Percentiles rank a stretch among this genome's conserved stretches.
These are phyloP conservation scores for Silene coronaria DNA, from an alignment of 179 eudicot genomes.

Conservation along the genomic window DNA sequence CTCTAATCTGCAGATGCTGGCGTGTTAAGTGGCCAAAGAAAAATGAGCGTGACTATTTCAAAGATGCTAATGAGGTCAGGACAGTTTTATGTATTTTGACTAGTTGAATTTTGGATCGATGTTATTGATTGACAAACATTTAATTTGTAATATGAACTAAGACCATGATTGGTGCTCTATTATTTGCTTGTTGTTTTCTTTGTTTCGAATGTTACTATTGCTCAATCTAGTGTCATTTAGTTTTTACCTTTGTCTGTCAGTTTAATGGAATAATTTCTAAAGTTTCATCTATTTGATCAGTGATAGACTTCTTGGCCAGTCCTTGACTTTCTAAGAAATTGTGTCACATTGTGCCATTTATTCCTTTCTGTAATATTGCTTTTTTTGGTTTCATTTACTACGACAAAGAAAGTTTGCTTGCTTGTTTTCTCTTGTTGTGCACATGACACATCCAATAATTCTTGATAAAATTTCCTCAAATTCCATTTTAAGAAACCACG, in stretches of 20 bases:
- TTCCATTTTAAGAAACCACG: neutral
- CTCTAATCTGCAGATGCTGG: constrained; percentile 67
- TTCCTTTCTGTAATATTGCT: neutral
- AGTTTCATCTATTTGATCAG: neutral
- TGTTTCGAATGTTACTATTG: too few relatives aligned
- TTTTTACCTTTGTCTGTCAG: neutral
- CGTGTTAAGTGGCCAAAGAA: constrained; percentile 87
- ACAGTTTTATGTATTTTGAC: neutral
- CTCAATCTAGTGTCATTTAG: too few relatives aligned
- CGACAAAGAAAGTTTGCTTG: neutral
- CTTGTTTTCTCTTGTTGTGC: neutral
- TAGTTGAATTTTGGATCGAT: neutral
- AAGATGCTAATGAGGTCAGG: constrained; percentile 95
- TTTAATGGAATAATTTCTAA: neutral
- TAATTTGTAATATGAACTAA: too few relatives aligned
- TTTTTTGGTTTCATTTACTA: neutral
- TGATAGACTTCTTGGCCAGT: neutral
- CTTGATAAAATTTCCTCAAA: neutral
- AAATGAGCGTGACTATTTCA: constrained; percentile 46
- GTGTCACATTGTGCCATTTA: neutral
- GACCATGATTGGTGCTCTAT: neutral
- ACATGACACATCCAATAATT: neutral
- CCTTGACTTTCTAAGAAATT: neutral
- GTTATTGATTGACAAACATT: neutral
- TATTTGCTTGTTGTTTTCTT: too few relatives aligned